phyloP scores from a whole-genome alignment of 1,139 yeast species.

The Entelexis paramagnoliae region DNA sequence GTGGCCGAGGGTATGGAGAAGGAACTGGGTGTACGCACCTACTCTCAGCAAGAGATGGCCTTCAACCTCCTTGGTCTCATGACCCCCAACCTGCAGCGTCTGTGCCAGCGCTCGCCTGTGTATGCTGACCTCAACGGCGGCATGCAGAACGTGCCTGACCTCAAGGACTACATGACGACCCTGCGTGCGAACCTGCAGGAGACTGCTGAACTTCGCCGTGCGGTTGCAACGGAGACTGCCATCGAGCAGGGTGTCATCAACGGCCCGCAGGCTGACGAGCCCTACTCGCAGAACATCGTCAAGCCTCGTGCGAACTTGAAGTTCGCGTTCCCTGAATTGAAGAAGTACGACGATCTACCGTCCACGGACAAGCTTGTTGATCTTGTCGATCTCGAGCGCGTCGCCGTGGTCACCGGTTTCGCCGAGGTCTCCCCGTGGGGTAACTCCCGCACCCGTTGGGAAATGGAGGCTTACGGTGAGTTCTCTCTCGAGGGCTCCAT shows the following conservation, averaged over 20 bases:
- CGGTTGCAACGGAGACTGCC: conserved; percentile 87
- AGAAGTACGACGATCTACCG: conserved; percentile 65
- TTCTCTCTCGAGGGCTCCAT: conserved; percentile 97
- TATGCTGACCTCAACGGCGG: conserved; percentile 99
- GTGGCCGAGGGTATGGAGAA: conserved; percentile 96
- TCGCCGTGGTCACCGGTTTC: conserved; percentile 92
- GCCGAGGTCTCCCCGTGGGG: conserved; percentile 99
- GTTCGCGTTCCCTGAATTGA: conserved; percentile 83
- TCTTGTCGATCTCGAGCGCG: conserved; percentile 80
- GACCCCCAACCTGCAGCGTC: conserved; percentile 73
- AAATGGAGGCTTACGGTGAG: conserved; percentile 92
- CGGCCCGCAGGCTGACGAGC: conserved; percentile 78
- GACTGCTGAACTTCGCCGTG: conserved; percentile 86
- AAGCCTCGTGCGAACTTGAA: conserved; percentile 93
- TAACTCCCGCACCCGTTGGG: conserved; percentile 98
- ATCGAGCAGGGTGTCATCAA: conserved; percentile 85
- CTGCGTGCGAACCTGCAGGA: conserved; percentile 75
- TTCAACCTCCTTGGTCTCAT: conserved; percentile 90
- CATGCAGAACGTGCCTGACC: conserved; percentile 81
- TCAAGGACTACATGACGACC: conserved; percentile 75
- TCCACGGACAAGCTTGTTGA: conserved; percentile 62
- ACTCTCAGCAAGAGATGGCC: conserved; percentile 98
- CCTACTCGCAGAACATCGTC: conserved; percentile 62
- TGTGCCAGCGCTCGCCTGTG: conserved; percentile 89
- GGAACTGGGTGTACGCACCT: conserved; percentile 82